A percentile compares a stretch with the other conserved stretches of the same genome.
Conservation (phyloP, 2,329 filamentous ascomycete genomes). For the Alternaria sp. region DNA sequence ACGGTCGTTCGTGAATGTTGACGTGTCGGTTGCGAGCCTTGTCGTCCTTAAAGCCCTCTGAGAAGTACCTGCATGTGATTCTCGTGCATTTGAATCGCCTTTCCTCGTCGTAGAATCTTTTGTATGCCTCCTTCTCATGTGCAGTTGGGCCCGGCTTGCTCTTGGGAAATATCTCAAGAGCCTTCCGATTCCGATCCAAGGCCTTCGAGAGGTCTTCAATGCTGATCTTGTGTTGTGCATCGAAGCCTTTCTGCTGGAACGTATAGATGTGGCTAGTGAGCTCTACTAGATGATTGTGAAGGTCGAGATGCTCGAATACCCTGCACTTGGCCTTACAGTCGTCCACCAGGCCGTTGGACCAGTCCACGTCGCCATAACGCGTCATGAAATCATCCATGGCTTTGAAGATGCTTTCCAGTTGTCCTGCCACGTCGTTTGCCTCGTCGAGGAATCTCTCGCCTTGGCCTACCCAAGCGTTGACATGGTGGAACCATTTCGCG, state of each 20-base stretch:
- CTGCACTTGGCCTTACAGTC: neutral
- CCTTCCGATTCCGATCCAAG: neutral
- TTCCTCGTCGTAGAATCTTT: neutral
- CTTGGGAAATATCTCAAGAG: neutral
- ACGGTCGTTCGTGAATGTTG: conserved; percentile 31
- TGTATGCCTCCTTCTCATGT: neutral
- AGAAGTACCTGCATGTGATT: neutral
- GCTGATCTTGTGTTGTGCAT: neutral
- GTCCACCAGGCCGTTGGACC: neutral
- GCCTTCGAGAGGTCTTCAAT: neutral
- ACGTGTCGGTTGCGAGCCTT: neutral
- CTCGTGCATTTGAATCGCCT: neutral
- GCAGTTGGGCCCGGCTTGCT: neutral
- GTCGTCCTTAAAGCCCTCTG: neutral
- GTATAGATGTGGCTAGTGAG: neutral
- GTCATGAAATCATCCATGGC: neutral
- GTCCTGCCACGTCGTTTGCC: neutral
- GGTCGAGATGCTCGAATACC: neutral
- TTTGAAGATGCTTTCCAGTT: neutral
- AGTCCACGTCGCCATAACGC: neutral
- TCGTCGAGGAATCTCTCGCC: neutral
- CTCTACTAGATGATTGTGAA: neutral
- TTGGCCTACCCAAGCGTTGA: neutral
- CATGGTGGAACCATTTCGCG: neutral
- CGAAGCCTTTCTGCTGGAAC: neutral